phyloP scores from a whole-genome alignment of 768 basidiomycete genomes.

The Hysterangium stoloniferum region DNA sequence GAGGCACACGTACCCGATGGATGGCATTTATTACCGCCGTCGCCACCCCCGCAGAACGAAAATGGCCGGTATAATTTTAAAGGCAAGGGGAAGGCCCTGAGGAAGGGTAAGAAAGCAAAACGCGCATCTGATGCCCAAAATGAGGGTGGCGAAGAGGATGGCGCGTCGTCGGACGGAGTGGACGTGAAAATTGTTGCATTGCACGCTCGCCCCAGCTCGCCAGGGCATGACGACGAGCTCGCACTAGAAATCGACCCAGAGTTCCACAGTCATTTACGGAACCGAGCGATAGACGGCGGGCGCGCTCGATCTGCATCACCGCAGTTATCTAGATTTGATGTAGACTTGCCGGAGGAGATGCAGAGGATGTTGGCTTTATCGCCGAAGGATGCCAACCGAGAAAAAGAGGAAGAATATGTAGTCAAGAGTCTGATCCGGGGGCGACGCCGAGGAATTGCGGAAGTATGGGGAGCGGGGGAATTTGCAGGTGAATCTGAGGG shows the following conservation, averaged over 20 bases:
- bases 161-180: conserved; percentile 19
- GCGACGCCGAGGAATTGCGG: conserved; percentile 22
- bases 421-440: conserved; percentile 48
- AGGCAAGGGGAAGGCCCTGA: conserved; percentile 27
- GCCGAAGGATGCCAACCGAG: conserved; percentile 28
- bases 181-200: conserved; percentile 18
- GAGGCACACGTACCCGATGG: conserved; percentile 4
- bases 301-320: conserved; percentile 16
- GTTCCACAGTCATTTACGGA: neutral
- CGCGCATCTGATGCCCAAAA: neutral
- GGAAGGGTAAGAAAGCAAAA: conserved; percentile 7
- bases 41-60: conserved; percentile 43
- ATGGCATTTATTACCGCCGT: conserved; percentile 67
- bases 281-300: conserved; percentile 1
- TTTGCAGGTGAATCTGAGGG: conserved; percentile 3
- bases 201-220: neutral
- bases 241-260: conserved; percentile 24
- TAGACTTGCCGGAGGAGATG: conserved; percentile 60
- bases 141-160: conserved; percentile 25
- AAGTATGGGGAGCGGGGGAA: conserved; percentile 31
- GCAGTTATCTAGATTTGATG: conserved; percentile 35
- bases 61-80: conserved; percentile 21
- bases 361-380: conserved; percentile 58
- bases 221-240: neutral
- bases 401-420: conserved; percentile 44